Percentiles rank a stretch among this genome's conserved stretches.
phyloP scores from a whole-genome alignment of 495 filamentous ascomycete genomes.

The Symbiotaphrina buchneri region DNA sequence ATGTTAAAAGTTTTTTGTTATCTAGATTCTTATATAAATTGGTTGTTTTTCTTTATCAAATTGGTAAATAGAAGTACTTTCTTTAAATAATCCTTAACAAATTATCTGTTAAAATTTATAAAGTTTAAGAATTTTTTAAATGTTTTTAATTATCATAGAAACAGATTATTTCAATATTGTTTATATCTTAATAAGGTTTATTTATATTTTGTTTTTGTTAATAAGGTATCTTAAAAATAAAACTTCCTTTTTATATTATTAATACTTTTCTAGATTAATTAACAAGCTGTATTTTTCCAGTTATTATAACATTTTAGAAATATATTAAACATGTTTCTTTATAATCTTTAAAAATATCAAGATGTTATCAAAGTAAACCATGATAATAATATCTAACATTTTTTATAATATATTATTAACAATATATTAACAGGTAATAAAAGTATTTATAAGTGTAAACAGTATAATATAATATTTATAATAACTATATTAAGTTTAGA shows the following conservation, averaged over 20 bases:
- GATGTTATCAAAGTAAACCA: slow-evolving; percentile 6
- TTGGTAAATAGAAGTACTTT: too few relatives aligned
- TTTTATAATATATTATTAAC: not conserved
- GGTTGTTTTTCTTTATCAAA: too few relatives aligned
- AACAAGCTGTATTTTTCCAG: too few relatives aligned
- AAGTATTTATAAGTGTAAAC: slow-evolving; percentile 3
- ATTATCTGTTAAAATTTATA: too few relatives aligned
- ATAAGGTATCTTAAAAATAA: too few relatives aligned
- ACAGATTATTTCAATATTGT: slow-evolving; percentile 6
- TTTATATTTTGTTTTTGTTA: slow-evolving; percentile 3
- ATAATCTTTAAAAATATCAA: slow-evolving; percentile 6
- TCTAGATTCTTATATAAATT: too few relatives aligned
- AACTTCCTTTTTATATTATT: too few relatives aligned
- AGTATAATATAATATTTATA: not conserved
- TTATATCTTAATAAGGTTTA: slow-evolving; percentile 6
- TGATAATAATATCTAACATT: slow-evolving; percentile 5
- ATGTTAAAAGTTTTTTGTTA: too few relatives aligned
- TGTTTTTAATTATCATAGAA: slow-evolving; percentile 3
- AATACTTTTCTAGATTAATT: too few relatives aligned
- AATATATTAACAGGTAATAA: not conserved
- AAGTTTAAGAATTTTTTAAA: slow-evolving; percentile 7
- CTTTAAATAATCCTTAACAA: slow-evolving; percentile 8
- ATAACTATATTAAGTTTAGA: slow-evolving; percentile 1
- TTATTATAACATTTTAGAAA: slow-evolving; percentile 4
- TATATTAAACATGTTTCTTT: slow-evolving; percentile 4